A percentile compares a stretch with the other conserved stretches of the same genome.
phyloP scores from a whole-genome alignment of 2,329 filamentous ascomycete species.

The Penicillium polonicum region DNA sequence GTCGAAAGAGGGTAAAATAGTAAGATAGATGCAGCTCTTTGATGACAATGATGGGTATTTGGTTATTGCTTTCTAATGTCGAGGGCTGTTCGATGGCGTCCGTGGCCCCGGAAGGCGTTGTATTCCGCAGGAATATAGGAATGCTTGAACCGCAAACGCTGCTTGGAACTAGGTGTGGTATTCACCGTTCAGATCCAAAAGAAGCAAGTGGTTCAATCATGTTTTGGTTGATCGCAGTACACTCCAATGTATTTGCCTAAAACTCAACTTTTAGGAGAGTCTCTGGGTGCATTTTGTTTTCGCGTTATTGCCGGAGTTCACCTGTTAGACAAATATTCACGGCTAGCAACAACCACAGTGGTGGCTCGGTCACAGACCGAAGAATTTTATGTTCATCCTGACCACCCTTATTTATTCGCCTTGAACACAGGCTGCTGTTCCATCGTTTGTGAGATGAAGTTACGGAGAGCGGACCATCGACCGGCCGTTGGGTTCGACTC shows the following conservation, averaged over 20 bases:
- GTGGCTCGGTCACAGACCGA: not conserved
- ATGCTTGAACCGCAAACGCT: not conserved
- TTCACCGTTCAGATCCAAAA: not conserved
- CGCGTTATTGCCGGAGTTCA: not conserved
- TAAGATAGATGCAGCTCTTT: not conserved
- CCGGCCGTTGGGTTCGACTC: slow-evolving; percentile 48
- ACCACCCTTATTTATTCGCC: slow-evolving; percentile 26
- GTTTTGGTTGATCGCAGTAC: not conserved
- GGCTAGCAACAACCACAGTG: not conserved
- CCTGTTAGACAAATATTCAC: not conserved
- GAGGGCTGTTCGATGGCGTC: not conserved
- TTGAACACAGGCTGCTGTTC: slow-evolving; percentile 80
- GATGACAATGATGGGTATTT: not conserved
- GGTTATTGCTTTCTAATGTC: not conserved
- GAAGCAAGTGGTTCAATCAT: not conserved
- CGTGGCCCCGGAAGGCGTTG: not conserved
- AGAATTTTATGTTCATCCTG: not conserved
- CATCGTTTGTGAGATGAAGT: slow-evolving; percentile 83
- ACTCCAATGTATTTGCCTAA: not conserved
- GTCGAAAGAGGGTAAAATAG: not conserved
- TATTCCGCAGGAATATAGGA: not conserved
- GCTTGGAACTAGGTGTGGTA: not conserved
- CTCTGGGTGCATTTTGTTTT: not conserved
- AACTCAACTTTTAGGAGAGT: not conserved
- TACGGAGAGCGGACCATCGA: slow-evolving; percentile 78